A percentile compares a stretch with the other conserved stretches of the same genome.
Evolutionary conservation across 2,329 filamentous ascomycete species (phyloP).

Genomic region (Paracamarosporium sp.): DNA sequence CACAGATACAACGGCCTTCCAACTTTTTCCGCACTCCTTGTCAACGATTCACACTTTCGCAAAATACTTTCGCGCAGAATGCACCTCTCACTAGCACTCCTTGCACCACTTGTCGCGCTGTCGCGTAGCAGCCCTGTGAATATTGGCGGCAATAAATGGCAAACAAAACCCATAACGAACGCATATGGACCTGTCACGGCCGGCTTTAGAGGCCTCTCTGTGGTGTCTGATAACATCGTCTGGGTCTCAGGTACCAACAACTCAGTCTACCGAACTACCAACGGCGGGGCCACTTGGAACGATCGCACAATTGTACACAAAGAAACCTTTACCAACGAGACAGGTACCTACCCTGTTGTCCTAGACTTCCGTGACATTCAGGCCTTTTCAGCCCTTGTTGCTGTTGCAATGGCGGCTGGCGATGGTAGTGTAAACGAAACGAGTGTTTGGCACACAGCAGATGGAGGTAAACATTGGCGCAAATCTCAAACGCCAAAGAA

Average conservation of each 20-base stretch:
- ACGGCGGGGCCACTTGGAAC: not conserved
- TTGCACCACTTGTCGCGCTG: not conserved
- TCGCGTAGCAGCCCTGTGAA: not conserved
- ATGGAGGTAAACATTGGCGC: slow-evolving; percentile 2
- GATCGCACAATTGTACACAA: not conserved
- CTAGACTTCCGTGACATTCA: slow-evolving; percentile 2
- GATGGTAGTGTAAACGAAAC: not conserved
- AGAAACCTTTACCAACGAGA: slow-evolving; percentile 1
- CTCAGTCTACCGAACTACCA: slow-evolving; percentile 1
- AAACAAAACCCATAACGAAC: not conserved
- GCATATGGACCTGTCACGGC: not conserved
- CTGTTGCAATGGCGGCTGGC: slow-evolving; percentile 2
- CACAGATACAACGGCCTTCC: not conserved
- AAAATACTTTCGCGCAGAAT: not conserved
- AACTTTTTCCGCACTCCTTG: not conserved
- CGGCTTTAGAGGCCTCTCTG: slow-evolving; percentile 1
- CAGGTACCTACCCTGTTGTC: slow-evolving; percentile 1
- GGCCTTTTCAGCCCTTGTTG: not conserved
- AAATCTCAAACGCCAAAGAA: not conserved
- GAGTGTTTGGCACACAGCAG: slow-evolving; percentile 1
- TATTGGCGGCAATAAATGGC: not conserved
- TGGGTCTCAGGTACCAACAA: slow-evolving; percentile 4
- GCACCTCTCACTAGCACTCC: not conserved
- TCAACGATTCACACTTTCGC: not conserved
- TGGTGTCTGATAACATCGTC: not conserved